phyloP scores from a whole-genome alignment of 2,329 filamentous ascomycete species.

The Monosporascus ibericus region DNA sequence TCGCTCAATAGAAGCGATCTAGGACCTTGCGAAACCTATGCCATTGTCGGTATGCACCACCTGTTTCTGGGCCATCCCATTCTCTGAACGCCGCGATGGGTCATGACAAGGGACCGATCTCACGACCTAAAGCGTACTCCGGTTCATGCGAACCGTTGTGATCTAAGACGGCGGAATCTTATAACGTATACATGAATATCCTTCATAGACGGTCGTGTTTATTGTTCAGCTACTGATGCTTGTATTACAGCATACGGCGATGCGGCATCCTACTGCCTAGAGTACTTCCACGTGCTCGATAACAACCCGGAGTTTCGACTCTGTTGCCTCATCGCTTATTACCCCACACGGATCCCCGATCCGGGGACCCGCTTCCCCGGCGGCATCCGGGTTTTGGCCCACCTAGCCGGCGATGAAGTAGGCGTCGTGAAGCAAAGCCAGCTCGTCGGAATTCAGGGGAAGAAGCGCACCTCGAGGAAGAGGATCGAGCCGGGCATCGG shows the following conservation, averaged over 20 bases:
- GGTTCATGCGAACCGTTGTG: too few relatives aligned
- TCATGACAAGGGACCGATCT: too few relatives aligned
- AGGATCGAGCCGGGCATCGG: slow-evolving; percentile 32
- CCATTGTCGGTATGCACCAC: slow-evolving; percentile 32
- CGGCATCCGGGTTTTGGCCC: slow-evolving; percentile 33
- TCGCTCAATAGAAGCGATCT: slow-evolving; percentile 26
- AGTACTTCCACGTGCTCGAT: slow-evolving; percentile 38
- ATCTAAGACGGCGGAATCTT: neutral
- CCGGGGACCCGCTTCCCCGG: slow-evolving; percentile 34
- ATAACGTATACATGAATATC: too few relatives aligned
- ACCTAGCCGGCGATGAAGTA: slow-evolving; percentile 34
- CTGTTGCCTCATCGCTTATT: slow-evolving; percentile 37
- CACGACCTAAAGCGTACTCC: too few relatives aligned
- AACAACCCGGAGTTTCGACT: slow-evolving; percentile 39
- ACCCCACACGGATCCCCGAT: slow-evolving; percentile 38
- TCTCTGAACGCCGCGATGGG: too few relatives aligned
- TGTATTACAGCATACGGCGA: slow-evolving; percentile 33
- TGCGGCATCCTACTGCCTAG: slow-evolving; percentile 35
- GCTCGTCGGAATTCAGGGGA: slow-evolving; percentile 40
- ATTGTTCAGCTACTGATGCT: neutral
- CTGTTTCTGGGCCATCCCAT: too few relatives aligned
- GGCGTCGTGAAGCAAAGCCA: slow-evolving; percentile 35
- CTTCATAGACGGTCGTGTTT: neutral
- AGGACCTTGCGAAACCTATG: slow-evolving; percentile 37
- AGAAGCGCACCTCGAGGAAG: slow-evolving; percentile 28